These are phyloP conservation scores for Cyclotella kingstonii DNA, from an alignment of 108 stramenopile species.

Conservation along the genomic window DNA sequence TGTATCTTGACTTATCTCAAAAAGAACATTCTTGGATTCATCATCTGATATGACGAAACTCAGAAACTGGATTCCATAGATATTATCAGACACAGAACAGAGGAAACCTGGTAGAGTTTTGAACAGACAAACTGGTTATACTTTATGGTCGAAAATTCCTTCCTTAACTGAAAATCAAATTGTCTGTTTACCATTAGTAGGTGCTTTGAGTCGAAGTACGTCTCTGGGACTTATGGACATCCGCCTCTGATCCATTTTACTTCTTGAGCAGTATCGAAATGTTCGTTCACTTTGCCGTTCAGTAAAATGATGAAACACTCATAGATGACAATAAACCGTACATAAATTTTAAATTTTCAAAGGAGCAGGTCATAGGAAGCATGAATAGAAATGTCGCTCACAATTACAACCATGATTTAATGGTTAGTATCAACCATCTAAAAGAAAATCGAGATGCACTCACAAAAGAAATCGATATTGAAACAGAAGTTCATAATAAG, in stretches of 20 bases:
- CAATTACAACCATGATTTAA: conserved; percentile 12
- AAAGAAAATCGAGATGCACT: conserved; percentile 9
- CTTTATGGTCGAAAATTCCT: not conserved
- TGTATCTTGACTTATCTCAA: conserved; percentile 62
- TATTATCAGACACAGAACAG: conserved; percentile 62
- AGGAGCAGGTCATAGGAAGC: not conserved
- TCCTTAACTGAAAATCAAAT: not conserved
- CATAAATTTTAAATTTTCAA: not conserved
- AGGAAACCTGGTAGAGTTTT: conserved; percentile 51
- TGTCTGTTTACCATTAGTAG: conserved; percentile 4
- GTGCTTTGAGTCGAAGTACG: conserved; percentile 39
- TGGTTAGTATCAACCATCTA: conserved; percentile 12
- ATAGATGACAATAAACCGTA: not conserved
- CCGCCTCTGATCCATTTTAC: conserved; percentile 4
- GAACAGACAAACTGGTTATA: too few relatives aligned
- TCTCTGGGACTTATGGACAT: conserved; percentile 31
- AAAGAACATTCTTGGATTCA: conserved; percentile 57
- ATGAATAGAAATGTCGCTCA: not conserved
- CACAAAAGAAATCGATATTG: conserved; percentile 2
- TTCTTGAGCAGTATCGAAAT: not conserved
- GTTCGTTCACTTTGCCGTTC: not conserved
- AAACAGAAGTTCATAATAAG: conserved; percentile 1
- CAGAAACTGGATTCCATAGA: conserved; percentile 68
- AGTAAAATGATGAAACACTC: not conserved
- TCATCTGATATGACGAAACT: conserved; percentile 66